These are phyloP conservation scores for Neurospora discreta DNA, from an alignment of 495 filamentous ascomycete genomes.

Conservation along the genomic window DNA sequence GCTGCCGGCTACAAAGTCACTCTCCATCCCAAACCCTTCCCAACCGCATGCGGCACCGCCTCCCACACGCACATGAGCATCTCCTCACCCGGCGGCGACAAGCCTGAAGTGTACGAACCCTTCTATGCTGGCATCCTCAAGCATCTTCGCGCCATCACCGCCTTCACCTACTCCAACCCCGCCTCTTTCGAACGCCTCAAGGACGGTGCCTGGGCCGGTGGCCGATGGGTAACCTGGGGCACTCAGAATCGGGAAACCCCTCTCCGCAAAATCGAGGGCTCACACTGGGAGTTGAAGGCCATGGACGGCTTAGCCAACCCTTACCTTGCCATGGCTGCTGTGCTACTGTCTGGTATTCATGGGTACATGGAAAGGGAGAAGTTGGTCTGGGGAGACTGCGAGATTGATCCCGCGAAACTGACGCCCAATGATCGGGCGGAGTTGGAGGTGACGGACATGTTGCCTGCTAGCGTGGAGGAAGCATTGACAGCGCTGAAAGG, in stretches of 20 bases:
- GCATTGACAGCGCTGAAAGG: constrained; percentile 39
- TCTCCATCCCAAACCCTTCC: constrained; percentile 61
- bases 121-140: constrained; percentile 60
- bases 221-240: constrained; percentile 64
- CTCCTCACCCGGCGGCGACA: constrained; percentile 24
- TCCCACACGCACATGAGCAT: constrained; percentile 61
- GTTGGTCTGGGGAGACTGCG: constrained; percentile 47
- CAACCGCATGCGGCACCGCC: constrained; percentile 48
- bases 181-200: constrained; percentile 51
- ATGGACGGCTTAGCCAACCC: constrained; percentile 65
- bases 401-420: constrained; percentile 42
- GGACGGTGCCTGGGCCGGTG: constrained; percentile 64
- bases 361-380: constrained; percentile 40
- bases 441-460: constrained; percentile 40
- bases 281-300: constrained; percentile 61
- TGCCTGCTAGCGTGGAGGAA: constrained; percentile 42
- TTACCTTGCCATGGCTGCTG: constrained; percentile 55
- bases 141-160: constrained; percentile 53
- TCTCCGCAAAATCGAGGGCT: constrained; percentile 47
- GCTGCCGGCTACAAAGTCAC: constrained; percentile 58
- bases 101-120: constrained; percentile 31
- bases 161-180: constrained; percentile 50
- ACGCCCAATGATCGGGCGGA: constrained; percentile 35
- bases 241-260: constrained; percentile 65
- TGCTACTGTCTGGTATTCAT: constrained; percentile 54